phyloP scores from a whole-genome alignment of 495 filamentous ascomycete species.

The Penicillium parvum region DNA sequence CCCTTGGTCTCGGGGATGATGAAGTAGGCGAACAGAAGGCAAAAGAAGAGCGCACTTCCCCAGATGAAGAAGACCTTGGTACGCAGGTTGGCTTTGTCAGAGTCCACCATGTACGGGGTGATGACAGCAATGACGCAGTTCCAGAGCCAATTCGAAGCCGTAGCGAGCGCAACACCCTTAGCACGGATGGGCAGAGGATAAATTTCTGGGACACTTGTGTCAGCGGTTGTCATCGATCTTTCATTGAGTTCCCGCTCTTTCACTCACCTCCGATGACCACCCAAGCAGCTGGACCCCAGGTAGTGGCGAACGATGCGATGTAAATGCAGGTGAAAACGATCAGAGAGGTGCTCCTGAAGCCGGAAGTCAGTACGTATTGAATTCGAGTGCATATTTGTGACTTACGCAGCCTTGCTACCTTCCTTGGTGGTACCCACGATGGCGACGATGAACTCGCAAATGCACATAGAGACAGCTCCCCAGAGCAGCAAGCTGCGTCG shows the following conservation, averaged over 20 bases:
- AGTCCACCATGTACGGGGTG: constrained; percentile 68
- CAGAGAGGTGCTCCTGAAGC: constrained; percentile 22
- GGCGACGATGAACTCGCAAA: constrained; percentile 58
- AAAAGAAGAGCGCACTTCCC: constrained; percentile 61
- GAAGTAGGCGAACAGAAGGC: constrained; percentile 67
- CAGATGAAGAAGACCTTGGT: constrained; percentile 77
- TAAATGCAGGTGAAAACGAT: constrained; percentile 79
- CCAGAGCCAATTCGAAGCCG: constrained; percentile 81
- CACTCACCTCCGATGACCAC: constrained; percentile 77
- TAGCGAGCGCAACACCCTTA: constrained; percentile 69
- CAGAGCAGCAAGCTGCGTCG: constrained; percentile 69
- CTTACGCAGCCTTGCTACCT: constrained; percentile 22
- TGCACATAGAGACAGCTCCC: constrained; percentile 59
- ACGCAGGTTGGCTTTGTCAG: constrained; percentile 58
- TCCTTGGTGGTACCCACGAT: constrained; percentile 50
- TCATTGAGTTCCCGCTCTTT: no score
- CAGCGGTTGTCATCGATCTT: no score
- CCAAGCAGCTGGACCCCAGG: constrained; percentile 78
- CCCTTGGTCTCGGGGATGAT: constrained; percentile 77
- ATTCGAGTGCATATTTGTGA: no score
- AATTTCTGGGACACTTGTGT: no score
- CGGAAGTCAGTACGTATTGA: no score
- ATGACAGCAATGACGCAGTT: constrained; percentile 65
- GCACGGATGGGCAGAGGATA: constrained; percentile 76
- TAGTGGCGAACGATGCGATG: constrained; percentile 78